Evolutionary conservation across 2,329 filamentous ascomycete genomes (phyloP).

Genomic region (Aplosporella prunicola): DNA sequence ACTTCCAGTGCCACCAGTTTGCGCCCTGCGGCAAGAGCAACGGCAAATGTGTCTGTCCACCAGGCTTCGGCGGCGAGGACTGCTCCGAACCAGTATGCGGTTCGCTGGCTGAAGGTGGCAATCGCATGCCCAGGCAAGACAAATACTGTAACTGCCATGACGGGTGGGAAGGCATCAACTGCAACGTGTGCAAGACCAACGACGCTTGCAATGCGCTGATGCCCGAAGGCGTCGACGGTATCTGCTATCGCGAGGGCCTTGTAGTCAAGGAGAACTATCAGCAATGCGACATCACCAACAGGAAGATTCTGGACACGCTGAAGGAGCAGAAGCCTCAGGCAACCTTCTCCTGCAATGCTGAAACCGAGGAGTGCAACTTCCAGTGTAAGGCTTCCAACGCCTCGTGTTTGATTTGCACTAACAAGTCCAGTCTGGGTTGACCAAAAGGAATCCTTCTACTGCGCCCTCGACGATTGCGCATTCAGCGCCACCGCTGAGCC

Average conservation of each 20-base stretch:
- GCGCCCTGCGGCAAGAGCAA: constrained; percentile 80
- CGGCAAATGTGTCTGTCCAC: constrained; percentile 84
- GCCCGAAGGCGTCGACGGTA: constrained; percentile 68
- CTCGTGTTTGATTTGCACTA: constrained; percentile 14
- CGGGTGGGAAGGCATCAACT: constrained; percentile 95
- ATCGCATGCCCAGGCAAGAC: constrained; percentile 64
- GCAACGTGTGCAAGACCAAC: constrained; percentile 80
- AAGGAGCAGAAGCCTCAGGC: constrained; percentile 82
- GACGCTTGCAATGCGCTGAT: constrained; percentile 81
- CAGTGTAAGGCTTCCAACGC: constrained; percentile 56
- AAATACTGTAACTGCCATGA: constrained; percentile 72
- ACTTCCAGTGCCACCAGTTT: constrained; percentile 85
- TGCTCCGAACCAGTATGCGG: constrained; percentile 88
- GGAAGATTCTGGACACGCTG: constrained; percentile 80
- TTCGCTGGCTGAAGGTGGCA: constrained; percentile 68
- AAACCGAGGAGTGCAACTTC: constrained; percentile 75
- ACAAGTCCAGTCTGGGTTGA: constrained; percentile 75
- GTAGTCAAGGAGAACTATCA: constrained; percentile 93
- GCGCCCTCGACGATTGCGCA: constrained; percentile 70
- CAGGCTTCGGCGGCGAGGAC: constrained; percentile 89
- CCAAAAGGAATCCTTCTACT: constrained; percentile 90
- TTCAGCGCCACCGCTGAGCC: constrained; percentile 61
- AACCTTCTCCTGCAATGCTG: constrained; percentile 81
- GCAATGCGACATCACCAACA: constrained; percentile 95
- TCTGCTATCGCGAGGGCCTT: constrained; percentile 86